These are phyloP conservation scores for Clitopilus hobsonii DNA, from an alignment of 768 basidiomycete genomes.

Conservation along the genomic window DNA sequence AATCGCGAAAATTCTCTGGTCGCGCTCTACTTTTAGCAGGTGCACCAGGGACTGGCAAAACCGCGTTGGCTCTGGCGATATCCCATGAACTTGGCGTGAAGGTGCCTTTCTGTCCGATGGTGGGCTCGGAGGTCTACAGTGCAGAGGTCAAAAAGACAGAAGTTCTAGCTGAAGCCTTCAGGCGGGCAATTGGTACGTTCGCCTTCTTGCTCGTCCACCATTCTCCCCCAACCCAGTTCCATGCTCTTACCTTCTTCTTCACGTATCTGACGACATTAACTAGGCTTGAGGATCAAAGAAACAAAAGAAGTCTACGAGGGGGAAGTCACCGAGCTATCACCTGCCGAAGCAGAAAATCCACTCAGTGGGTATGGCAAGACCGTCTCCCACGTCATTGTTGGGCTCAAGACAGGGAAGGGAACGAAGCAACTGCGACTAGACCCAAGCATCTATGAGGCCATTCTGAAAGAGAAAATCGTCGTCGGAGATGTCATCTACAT, in stretches of 20 bases:
- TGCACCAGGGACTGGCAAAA: conserved; percentile 97
- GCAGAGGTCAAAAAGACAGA: conserved; percentile 99
- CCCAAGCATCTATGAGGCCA: conserved; percentile 94
- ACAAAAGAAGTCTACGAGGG: conserved; percentile 99
- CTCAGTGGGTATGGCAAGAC: conserved; percentile 98
- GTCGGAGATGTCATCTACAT: conserved; percentile 97
- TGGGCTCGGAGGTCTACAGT: conserved; percentile 94
- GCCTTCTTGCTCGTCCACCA: conserved; percentile 6
- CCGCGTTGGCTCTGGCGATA: conserved; percentile 92
- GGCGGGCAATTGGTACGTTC: conserved; percentile 87
- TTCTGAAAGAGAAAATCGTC: conserved; percentile 94
- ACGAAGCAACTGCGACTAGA: conserved; percentile 94
- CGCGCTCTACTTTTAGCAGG: conserved; percentile 90
- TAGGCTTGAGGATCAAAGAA: conserved; percentile 96
- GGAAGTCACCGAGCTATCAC: conserved; percentile 95
- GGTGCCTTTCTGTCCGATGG: conserved; percentile 98
- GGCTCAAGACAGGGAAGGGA: conserved; percentile 88
- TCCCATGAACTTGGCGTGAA: conserved; percentile 92
- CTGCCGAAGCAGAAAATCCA: conserved; percentile 95
- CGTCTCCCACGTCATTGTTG: conserved; percentile 95
- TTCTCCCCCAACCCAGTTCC: background rate
- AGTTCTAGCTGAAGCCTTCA: conserved; percentile 90
- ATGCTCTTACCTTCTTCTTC: too few relatives aligned
- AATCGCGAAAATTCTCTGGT: conserved; percentile 90
- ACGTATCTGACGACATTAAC: too few relatives aligned